phyloP scores from a whole-genome alignment of 202 grass and related monocot genomes.

The Brachypodium distachyon region DNA sequence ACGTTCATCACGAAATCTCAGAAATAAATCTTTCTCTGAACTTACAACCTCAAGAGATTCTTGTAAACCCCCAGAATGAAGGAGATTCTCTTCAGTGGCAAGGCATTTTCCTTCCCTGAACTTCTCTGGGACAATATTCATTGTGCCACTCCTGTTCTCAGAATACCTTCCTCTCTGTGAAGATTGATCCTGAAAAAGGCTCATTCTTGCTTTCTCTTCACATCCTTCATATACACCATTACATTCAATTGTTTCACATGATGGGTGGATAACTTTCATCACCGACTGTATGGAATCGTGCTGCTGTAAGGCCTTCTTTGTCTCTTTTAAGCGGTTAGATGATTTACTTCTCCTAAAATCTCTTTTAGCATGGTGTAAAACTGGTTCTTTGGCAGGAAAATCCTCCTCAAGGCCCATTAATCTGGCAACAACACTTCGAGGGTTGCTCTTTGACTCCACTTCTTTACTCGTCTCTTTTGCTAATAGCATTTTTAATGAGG shows the following conservation, averaged over 20 bases:
- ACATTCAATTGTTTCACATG: constrained; percentile 28
- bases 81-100: constrained; percentile 22
- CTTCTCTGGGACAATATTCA: constrained; percentile 29
- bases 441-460: constrained; percentile 43
- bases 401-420: constrained; percentile 93
- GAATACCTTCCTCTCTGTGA: constrained; percentile 18
- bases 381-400: constrained; percentile 29
- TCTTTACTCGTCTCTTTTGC: constrained; percentile 66
- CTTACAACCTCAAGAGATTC: constrained; percentile 38
- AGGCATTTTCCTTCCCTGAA: constrained; percentile 34
- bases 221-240: constrained; percentile 52
- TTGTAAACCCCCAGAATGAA: constrained; percentile 42
- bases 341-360: constrained; percentile 16
- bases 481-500: constrained; percentile 73
- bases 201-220: constrained; percentile 14
- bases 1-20: constrained; percentile 51
- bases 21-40: constrained; percentile 69
- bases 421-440: constrained; percentile 60
- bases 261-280: constrained; percentile 19
- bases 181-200: neutral
- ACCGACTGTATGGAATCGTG: constrained; percentile 3
- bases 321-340: constrained; percentile 2
- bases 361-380: constrained; percentile 3
- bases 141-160: constrained; percentile 17
- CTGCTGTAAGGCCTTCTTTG: constrained; percentile 2